Evolutionary conservation across 257 asterid genomes (phyloP), one percentile per base, ranked within the genome.

Genomic region (Parsonsia alboflavescens): DNA sequence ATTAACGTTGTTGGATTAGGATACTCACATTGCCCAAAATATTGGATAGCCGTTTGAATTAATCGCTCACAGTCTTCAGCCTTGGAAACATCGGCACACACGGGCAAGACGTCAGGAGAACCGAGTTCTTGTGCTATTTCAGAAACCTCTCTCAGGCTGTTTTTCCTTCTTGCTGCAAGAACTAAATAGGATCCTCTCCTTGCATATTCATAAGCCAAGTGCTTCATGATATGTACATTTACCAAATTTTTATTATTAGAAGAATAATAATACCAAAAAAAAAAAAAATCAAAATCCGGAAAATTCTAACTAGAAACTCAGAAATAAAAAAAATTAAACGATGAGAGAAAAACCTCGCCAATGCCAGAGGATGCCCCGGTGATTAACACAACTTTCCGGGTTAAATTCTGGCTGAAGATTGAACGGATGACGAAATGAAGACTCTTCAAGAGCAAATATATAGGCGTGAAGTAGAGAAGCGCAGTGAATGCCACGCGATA

Each of bases 341-440:
- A 8, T 4, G 4, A 13, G 21, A 42, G 19, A 10, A 58, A 15
- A 52, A 89, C 97, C 96, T 91, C 96, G 73, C 94, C 97, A 1
- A 89, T 89, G 33, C 96, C 93, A 6, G 96, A 91, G 22, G 97
- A 89, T 15, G 94, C 96, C 49, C 93, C 96, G 66, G 94, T 83
- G 77, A 91, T 83, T 77, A 89, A 73, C n/a, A 89, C 89, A 0
- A 91, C 90, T 24, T 89, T 90, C 70, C 70, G 49, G 6, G 70
- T n/a, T 16, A 64, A 48, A 1, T 64, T 64, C 39, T 64, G 49
- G 3, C 22, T 64, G 49, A 36, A 64, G 7, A 36, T n/a, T 64
- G 70, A 64, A 8, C 49, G 48, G 10, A 41, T 64, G 5, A 64
- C 5, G 26, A 33, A 64, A 7, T 9, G 48, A 64, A 64, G 12